Evolutionary conservation across 1,284 basidiomycete genomes (phyloP).

Genomic region (Psilocybe mexicana): DNA sequence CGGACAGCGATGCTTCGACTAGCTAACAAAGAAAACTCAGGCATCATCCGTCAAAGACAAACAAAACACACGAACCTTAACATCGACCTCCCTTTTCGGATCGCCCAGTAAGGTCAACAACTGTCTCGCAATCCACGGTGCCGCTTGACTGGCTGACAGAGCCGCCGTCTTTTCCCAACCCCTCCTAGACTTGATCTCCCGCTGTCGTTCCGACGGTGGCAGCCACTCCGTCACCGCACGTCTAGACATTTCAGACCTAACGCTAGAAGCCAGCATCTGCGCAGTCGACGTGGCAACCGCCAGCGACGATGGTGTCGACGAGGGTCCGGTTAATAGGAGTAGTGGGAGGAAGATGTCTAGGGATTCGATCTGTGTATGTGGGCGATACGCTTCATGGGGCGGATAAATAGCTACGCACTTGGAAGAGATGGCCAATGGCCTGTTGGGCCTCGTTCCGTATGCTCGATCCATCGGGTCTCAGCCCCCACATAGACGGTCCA

Average conservation of each 20-base stretch:
- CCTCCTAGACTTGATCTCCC: constrained; percentile 56
- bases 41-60: too few species aligned
- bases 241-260: constrained; percentile 58
- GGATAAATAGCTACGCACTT: constrained; percentile 38
- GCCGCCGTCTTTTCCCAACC: constrained; percentile 57
- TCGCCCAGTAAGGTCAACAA: constrained; percentile 49
- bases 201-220: constrained; percentile 53
- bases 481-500: constrained; percentile 67
- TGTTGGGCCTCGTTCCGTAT: constrained; percentile 53
- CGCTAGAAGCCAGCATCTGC: constrained; percentile 53
- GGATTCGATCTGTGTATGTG: constrained; percentile 46
- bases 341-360: constrained; percentile 69
- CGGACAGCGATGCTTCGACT: constrained; percentile 70
- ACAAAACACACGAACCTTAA: constrained; percentile 42
- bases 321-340: constrained; percentile 33
- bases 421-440: constrained; percentile 60
- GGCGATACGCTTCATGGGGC: constrained; percentile 1
- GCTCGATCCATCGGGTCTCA: constrained; percentile 45
- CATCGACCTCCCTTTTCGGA: constrained; percentile 36
- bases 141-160: constrained; percentile 38
- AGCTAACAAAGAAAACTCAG: constrained; percentile 40
- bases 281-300: constrained; percentile 46
- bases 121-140: constrained; percentile 54
- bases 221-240: constrained; percentile 62
- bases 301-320: constrained; percentile 27